Base-by-base conservation (phyloP, 257 asterid species). In the Leptodermis oblonga region DNA sequence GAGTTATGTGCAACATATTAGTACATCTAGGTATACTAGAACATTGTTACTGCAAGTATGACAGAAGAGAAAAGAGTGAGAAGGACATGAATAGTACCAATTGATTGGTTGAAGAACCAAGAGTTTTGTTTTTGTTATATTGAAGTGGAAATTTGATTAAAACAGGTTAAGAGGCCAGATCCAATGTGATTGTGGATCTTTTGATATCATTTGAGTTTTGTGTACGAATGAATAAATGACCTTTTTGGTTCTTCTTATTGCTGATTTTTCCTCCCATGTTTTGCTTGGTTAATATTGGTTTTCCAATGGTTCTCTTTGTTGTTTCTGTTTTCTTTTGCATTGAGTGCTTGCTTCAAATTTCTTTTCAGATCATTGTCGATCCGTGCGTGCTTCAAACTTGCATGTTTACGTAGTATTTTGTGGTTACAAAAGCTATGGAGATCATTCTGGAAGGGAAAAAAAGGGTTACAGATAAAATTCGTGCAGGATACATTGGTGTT, bases 141-240 rank as follows among this genome's bases (percentile, higher is more conserved):
- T 34, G 56, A 63, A 34, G 2, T 60, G 65, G 10, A 58, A 48
- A 69, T 18, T 25, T 58, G 26, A 26, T 28, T 17, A n/a, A 26
- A 26, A 36, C 28, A 31, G 25, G 23, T 62, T 10, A 34, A 14
- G 18, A 18, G 51, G 56, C 36, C 26, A 28, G 64, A 22, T 64
- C 39, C 33, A 30, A 22, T 42, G 69, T 42, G 34, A 30, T 5
- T 52, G 45, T 26, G 49, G 8, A 13, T 54, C 17, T 45, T 14
- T 46, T 46, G 52, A 56, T 10, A 36, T n/a, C n/a, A 34, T 28
- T 7, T 5, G 25, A 30, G 41, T 65, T 65, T 65, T 34, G 67
- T 30, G 45, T 11, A 28, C 30, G 15, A 33, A 15, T 53, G 66
- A 65, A 65, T 64, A 73, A 73, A 55, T 64, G 61, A 28, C 28